Conservation (phyloP, 2,329 filamentous ascomycete genomes). For the Fusarium sp. region DNA sequence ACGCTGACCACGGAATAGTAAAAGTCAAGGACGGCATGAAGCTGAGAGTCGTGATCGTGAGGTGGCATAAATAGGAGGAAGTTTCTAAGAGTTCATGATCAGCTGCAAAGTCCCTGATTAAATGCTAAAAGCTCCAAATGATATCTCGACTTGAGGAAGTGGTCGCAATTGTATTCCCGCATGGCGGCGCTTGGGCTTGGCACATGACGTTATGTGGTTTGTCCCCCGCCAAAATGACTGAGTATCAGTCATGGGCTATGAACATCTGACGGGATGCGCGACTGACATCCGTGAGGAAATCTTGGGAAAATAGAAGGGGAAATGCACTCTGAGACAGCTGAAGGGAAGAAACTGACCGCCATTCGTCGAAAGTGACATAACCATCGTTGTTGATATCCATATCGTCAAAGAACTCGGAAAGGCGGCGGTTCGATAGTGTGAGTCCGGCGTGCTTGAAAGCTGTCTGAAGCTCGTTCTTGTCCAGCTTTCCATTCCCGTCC, state of each 20-base stretch:
- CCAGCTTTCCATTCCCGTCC: constrained; percentile 86
- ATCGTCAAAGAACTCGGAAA: constrained; percentile 88
- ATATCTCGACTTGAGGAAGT: constrained; percentile 5
- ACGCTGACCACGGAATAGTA: constrained; percentile 91
- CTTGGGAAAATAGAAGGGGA: neutral
- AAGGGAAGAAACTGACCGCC: constrained; percentile 78
- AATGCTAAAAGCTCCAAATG: constrained; percentile 8
- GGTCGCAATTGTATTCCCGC: constrained; percentile 25
- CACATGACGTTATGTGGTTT: constrained; percentile 49
- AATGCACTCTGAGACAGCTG: constrained; percentile 22
- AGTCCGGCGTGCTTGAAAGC: constrained; percentile 86
- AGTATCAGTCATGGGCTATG: constrained; percentile 44
- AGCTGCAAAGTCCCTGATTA: constrained; percentile 35
- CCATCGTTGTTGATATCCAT: constrained; percentile 93
- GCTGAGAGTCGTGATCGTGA: constrained; percentile 73
- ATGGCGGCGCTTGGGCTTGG: constrained; percentile 38
- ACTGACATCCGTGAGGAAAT: constrained; percentile 23
- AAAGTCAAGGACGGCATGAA: constrained; percentile 88
- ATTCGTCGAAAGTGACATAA: constrained; percentile 91
- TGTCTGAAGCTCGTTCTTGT: constrained; percentile 83
- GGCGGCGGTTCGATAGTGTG: constrained; percentile 79
- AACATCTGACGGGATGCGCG: constrained; percentile 43
- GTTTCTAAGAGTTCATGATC: constrained; percentile 69
- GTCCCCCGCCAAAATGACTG: constrained; percentile 48
- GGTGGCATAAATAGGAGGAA: constrained; percentile 91